Evolutionary conservation across 2,329 filamentous ascomycete species (phyloP), one percentile per base, ranked within the genome.

Genomic region (Hymenoscyphus albidus): DNA sequence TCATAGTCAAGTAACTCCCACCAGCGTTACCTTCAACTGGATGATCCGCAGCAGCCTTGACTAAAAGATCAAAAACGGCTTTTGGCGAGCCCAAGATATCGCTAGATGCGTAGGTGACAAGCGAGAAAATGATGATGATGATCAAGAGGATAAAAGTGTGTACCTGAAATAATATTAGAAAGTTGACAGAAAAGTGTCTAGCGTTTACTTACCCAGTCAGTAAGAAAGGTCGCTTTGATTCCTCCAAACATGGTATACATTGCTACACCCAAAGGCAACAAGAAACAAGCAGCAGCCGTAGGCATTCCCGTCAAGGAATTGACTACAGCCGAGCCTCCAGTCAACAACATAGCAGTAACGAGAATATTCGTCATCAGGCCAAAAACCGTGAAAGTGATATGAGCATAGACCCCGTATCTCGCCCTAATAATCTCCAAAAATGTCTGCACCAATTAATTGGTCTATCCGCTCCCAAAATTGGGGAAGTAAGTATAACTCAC

Each of bases 1-100:
- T 81, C 92, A 97, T 96, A 0, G 93, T 97, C 16, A 97, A 79
- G 71, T 96, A 97, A 72, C 88, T 92, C 14, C 93, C 93, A 7
- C 87, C 84, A 0, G 87, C 83, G 75, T 97, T 97, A 9, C 93
- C 92, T 0, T 85, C 83, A 1, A 96, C 89, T 0, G 93, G 93
- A 70, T 95, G 90, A 5, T 78, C 76, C 3, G 82, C 77, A 0
- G 90, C 84, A 0, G 91, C 91, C 57, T 88, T 81, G 0, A 89
- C 83, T 2, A 97, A 80, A 1, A 90, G 82, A 71, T 96, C 92
- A 71, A 92, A 97, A 1, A 97, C 90, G 48, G 84, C 86, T 0
- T 83, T 79, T 0, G 93, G 92, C 0, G 88, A 93, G 32, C 93
- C 93, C 0, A 96, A 82, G 5, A 85, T 78, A 0, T 85, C 84